Base-by-base conservation (phyloP, 2,329 filamentous ascomycete genomes). In the Nemania abortiva region DNA sequence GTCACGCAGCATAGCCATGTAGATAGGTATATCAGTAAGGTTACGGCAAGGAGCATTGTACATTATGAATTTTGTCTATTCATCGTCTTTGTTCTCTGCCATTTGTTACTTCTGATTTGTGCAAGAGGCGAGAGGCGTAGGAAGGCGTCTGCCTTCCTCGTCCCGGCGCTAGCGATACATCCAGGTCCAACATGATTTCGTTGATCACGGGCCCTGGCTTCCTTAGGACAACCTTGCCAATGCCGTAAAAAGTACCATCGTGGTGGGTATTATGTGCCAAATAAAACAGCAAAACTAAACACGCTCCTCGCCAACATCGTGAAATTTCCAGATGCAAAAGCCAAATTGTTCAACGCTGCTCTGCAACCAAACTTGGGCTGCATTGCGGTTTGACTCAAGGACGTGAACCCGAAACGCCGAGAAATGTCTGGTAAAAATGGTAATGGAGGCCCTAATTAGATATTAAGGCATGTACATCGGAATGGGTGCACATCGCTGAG, bases 251-350 rank as follows among this genome's bases (percentile, higher is more conserved):
- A 59, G 45, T 63, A 71, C 54, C 70, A 70, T 64, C 69, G 61
- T 66, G 68, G 65, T 73, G 75, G 75, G 75, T 76, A 76, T 76
- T 76, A 73, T 76, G 70, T 71, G 71, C 72, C 65, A 55, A 31
- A 45, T 31, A 34, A 63, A 55, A 63, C 34, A 63, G 57, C 56
- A 69, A 60, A 34, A 39, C 58, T 58, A 47, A 62, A 68, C 37
- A 55, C 42, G 49, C 34, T 54, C 39, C 47, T 62, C 63, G 22
- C 34, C 49, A 66, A 49, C 34, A 39, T 64, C 13, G 45, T 49
- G 37, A 29, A 34, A 37, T 70, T 58, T 61, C 65, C 62, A 63
- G 62, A 65, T 52, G 54, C 56, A 62, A 65, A 64, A 59, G 61
- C 55, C 24, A 66, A 65, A 63, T 24, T 57, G 47, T 29, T 55